Evolutionary conservation across 257 asterid genomes (phyloP), one percentile per base, ranked within the genome.

Genomic region (Solanum corneliomulleri): DNA sequence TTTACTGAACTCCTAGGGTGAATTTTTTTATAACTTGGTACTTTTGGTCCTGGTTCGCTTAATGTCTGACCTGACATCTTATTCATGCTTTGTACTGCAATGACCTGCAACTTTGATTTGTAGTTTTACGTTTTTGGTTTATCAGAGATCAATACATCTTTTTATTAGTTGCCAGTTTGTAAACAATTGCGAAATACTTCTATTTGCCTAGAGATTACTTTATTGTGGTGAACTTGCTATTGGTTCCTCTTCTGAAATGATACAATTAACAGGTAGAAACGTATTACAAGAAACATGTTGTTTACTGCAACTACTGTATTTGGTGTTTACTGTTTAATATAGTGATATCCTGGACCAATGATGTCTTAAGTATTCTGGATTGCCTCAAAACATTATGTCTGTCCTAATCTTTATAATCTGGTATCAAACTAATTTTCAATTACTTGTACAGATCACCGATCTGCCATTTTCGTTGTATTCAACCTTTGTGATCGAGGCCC

Each of bases 381-480:
- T 78, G 84, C 27, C 49, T 78, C 16, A 15, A 14, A 78, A 78
- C 13, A 18, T 15, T 29, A 44, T 47, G 41, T 18, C 68, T 78
- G 25, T 44, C 39, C 64, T 25, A 15, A 78, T 78, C 5, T 80
- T 45, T 37, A 81, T 81, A 31, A 49, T 81, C 11, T 49, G 44
- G 85, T 49, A 81, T 23, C 45, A 49, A 81, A 25, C 3, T 81
- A 18, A 49, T 52, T 77, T 86, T 89, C 69, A 83, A 82, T 68
- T 82, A 35, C 78, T 49, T 77, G 9, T 88, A 92, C 98, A 97
- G 99, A 92, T 97, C 87, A 95, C 98, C 20, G 99, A 97, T 87
- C 91, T 97, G 89, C 99, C 99, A 15, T 97, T 96, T 91, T 94
- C 99, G 33, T 85, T 97, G 87, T 97, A 93, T 92, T 97, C 99